Conservation (phyloP, 768 basidiomycete species). For the Neoboletus magnificus region DNA sequence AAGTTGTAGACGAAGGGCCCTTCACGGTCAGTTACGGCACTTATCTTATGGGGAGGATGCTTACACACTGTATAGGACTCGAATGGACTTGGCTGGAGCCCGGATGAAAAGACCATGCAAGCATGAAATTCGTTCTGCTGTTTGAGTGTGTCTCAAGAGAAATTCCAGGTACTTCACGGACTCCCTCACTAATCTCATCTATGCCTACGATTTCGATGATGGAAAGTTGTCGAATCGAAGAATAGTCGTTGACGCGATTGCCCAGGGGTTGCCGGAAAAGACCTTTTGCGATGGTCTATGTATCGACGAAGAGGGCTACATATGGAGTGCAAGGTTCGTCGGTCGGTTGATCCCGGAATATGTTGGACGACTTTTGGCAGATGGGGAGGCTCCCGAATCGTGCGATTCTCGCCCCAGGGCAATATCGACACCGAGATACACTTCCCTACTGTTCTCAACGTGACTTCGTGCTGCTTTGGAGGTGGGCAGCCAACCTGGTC, state of each 20-base stretch:
- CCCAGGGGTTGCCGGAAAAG: conserved; percentile 46
- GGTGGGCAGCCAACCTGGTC: conserved; percentile 13
- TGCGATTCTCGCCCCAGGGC: conserved; percentile 55
- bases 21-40: conserved; percentile 51
- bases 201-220: conserved; percentile 51
- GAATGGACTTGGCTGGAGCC: conserved; percentile 24
- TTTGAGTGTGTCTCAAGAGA: conserved; percentile 8
- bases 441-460: conserved; percentile 60
- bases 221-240: conserved; percentile 57
- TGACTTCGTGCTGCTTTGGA: conserved; percentile 71
- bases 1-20: conserved; percentile 56
- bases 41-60: conserved; percentile 3
- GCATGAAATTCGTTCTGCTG: conserved; percentile 2
- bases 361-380: conserved; percentile 29
- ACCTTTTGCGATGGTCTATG: conserved; percentile 67
- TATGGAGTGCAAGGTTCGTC: conserved; percentile 58
- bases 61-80: conserved; percentile 8
- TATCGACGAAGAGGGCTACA: conserved; percentile 56
- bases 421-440: conserved; percentile 51
- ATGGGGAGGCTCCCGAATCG: conserved; percentile 61
- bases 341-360: conserved; percentile 19
- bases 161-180: conserved; percentile 65
- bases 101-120: conserved; percentile 20
- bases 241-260: conserved; percentile 54
- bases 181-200: conserved; percentile 61